These are phyloP conservation scores for Debaryomyces coudertii DNA, from an alignment of 1,139 yeast species.

Conservation along the genomic window DNA sequence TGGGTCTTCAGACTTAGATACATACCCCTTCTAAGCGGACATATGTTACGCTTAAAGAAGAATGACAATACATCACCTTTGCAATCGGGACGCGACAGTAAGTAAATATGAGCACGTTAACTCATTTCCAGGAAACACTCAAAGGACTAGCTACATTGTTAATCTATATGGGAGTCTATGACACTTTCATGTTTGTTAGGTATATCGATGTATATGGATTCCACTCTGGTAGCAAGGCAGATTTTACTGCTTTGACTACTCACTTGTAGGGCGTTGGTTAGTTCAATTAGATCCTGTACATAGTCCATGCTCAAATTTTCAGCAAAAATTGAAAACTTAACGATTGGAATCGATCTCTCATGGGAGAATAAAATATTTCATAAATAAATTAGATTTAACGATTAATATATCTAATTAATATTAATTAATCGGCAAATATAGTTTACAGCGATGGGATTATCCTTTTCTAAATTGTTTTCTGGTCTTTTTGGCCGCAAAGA, in stretches of 20 bases:
- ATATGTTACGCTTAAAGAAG: background rate
- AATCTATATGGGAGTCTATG: background rate
- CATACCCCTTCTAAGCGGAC: background rate
- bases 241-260: too few species aligned
- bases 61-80: background rate
- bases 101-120: slow-evolving; percentile 1
- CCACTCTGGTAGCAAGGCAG: too few species aligned
- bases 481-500: slow-evolving; percentile 46
- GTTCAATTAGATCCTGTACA: background rate
- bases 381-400: slow-evolving; percentile 6
- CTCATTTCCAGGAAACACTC: background rate
- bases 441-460: slow-evolving; percentile 32
- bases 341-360: slow-evolving; percentile 10
- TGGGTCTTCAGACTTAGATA: background rate
- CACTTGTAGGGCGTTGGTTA: too few species aligned
- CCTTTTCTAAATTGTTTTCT: slow-evolving; percentile 40
- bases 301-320: slow-evolving; percentile 10
- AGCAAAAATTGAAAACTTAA: slow-evolving; percentile 9
- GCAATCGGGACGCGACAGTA: slow-evolving; percentile 5
- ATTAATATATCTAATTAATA: slow-evolving; percentile 9
- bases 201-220: too few species aligned
- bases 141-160: background rate
- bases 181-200: too few species aligned
- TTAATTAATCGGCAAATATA: slow-evolving; percentile 10
- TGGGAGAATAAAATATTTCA: slow-evolving; percentile 9